Conservation (phyloP, 805 yeast species). For the Saccharomycopsis malanga region DNA sequence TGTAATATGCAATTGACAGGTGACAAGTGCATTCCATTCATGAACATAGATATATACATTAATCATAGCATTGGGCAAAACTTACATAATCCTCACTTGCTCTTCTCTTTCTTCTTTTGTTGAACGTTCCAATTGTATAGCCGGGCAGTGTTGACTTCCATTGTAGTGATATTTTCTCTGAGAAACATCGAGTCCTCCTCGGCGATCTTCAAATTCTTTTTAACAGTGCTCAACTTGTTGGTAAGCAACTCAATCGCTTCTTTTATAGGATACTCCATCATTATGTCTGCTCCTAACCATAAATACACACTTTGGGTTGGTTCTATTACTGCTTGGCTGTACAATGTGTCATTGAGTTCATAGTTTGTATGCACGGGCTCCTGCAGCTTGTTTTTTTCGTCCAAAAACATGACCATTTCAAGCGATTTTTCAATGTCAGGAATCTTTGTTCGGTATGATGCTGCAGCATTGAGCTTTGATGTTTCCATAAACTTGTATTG, state of each 20-base stretch:
- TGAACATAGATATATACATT: too few relatives aligned
- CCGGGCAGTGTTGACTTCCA: constrained; percentile 96
- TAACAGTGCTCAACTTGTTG: constrained; percentile 56
- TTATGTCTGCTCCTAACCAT: constrained; percentile 98
- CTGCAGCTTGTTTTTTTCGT: constrained; percentile 37
- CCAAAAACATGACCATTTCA: constrained; percentile 58
- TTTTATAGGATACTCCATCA: constrained; percentile 87
- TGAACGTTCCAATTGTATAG: constrained; percentile 85
- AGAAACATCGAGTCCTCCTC: constrained; percentile 80
- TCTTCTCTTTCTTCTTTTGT: constrained; percentile 40
- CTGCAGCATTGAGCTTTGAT: constrained; percentile 34
- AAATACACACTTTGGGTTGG: constrained; percentile 63
- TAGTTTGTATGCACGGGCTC: constrained; percentile 65
- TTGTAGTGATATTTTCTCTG: constrained; percentile 87
- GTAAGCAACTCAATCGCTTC: constrained; percentile 74
- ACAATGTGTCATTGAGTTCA: constrained; percentile 89
- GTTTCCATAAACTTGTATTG: constrained; percentile 81
- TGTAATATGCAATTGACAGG: too few relatives aligned
- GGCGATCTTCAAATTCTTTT: constrained; percentile 50
- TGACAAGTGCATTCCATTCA: too few relatives aligned
- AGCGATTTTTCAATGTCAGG: constrained; percentile 92
- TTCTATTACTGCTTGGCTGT: constrained; percentile 70
- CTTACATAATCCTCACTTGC: too few relatives aligned
- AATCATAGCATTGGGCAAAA: too few relatives aligned
- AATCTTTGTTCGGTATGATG: constrained; percentile 54